These are phyloP conservation scores for Linaria vulgaris DNA, from an alignment of 257 asterid genomes.

Conservation along the genomic window DNA sequence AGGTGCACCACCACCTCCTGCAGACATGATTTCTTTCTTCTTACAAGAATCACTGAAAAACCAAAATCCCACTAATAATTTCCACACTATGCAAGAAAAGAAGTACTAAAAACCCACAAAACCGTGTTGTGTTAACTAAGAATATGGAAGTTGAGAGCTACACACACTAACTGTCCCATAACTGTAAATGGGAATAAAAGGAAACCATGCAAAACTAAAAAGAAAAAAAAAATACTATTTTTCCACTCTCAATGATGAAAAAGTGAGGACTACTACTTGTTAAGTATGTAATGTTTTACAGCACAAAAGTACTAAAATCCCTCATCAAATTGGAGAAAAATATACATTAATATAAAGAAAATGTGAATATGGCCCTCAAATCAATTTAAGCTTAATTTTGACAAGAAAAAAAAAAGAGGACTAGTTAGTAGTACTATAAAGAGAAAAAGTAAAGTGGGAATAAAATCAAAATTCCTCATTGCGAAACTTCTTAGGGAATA, in stretches of 20 bases:
- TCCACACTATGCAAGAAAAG: not conserved
- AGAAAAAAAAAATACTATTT: slow-evolving; percentile 10
- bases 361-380: slow-evolving; percentile 44
- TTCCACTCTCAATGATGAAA: slow-evolving; percentile 3
- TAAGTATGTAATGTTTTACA: slow-evolving; percentile 24
- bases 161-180: too few species aligned
- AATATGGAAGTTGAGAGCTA: slow-evolving; percentile 2
- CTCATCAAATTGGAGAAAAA: slow-evolving; percentile 24
- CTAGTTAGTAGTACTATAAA: slow-evolving; percentile 26
- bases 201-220: slow-evolving; percentile 31
- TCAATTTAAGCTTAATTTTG: slow-evolving; percentile 18
- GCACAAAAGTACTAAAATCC: slow-evolving; percentile 34
- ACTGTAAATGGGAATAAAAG: slow-evolving; percentile 1
- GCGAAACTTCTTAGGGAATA: slow-evolving; percentile 45
- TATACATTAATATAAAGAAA: slow-evolving; percentile 34
- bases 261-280: slow-evolving; percentile 14
- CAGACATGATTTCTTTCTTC: slow-evolving; percentile 19
- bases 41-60: slow-evolving; percentile 8
- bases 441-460: slow-evolving; percentile 31
- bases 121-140: not conserved
- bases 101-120: not conserved
- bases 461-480: slow-evolving; percentile 39
- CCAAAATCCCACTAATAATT: not conserved
- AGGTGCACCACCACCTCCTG: slow-evolving; percentile 66
- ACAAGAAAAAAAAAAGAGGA: too few species aligned